A percentile compares a stretch with the other conserved stretches of the same genome.
These are phyloP conservation scores for Cryphonectria nitschkei DNA, from an alignment of 2,329 filamentous ascomycete species.

Conservation along the genomic window DNA sequence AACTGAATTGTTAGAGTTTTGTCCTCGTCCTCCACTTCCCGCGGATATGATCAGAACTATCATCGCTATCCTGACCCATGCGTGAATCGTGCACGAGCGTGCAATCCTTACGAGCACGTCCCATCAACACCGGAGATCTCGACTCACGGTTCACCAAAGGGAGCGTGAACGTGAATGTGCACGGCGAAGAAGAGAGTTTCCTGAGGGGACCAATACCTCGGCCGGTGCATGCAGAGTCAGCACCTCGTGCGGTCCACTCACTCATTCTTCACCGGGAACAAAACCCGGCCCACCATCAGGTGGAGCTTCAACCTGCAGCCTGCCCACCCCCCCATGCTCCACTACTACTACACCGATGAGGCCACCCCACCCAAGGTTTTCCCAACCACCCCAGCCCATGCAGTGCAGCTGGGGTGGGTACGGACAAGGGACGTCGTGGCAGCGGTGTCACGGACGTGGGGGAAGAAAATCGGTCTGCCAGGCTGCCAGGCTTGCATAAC, in stretches of 20 bases:
- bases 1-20: neutral
- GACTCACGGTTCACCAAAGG: neutral
- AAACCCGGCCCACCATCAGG: neutral
- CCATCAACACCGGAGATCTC: neutral
- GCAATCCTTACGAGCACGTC: neutral
- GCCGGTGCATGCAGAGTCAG: slow-evolving; percentile 6
- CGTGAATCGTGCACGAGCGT: slow-evolving; percentile 2
- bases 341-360: neutral
- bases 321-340: neutral
- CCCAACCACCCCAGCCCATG: slow-evolving; percentile 3
- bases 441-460: slow-evolving; percentile 23
- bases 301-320: neutral
- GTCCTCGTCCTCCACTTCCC: neutral
- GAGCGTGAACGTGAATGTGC: neutral
- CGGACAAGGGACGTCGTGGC: slow-evolving; percentile 15
- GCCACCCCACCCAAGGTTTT: neutral
- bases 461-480: slow-evolving; percentile 6
- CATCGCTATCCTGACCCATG: neutral
- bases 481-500: slow-evolving; percentile 5
- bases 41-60: neutral
- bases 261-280: neutral
- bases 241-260: neutral
- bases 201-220: neutral
- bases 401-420: neutral
- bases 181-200: neutral